Base-by-base conservation (phyloP, 2,329 filamentous ascomycete genomes). In the Fusarium ambrosium region DNA sequence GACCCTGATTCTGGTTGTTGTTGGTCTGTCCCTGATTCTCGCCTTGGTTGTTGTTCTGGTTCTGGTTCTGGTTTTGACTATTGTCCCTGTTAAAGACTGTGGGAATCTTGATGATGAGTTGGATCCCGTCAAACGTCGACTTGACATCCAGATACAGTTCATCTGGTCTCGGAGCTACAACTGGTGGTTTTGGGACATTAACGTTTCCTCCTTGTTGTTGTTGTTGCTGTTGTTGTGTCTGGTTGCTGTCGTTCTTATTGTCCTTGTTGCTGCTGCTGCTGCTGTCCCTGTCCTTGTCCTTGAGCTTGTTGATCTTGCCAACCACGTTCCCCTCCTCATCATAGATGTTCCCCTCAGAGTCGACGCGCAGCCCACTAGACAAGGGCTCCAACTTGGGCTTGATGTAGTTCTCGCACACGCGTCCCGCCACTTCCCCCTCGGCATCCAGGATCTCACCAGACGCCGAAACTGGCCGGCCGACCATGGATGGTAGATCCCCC, bases 381-480 rank as follows among this genome's bases (percentile, higher is more conserved):
- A 88, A 85, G 70, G 85, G 88, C 69, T 87, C 83, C 43, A 89
- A 83, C 74, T 88, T 86, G 6, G 89, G 88, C 59, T 86, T 85
- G 62, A 65, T 71, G 24, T 90, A 82, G 3, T 84, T 82, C 71
- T 91, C 91, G 24, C 88, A 89, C 77, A 94, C 95, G 81, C 92
- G 92, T 85, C 96, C 94, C 68, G 92, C 88, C 29, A 96, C 91
- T 69, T 96, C 93, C 29, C 94, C 94, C 72, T 96, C 93, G 69
- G 92, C 90, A 72, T 96, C 94, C 10, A 96, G 92, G 4, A 90
- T 80, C 71, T 89, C 84, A 18, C 88, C 88, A 22, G 82, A 81
- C 4, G 82, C 79, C 10, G 84, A 81, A 2, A 90, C 86, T 51
- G 82, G 83, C 45, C 85, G 82, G 36, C 88, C 88, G 7, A 89